phyloP scores from a whole-genome alignment of 1,284 basidiomycete genomes.

The Cryptococcus amylolentus region DNA sequence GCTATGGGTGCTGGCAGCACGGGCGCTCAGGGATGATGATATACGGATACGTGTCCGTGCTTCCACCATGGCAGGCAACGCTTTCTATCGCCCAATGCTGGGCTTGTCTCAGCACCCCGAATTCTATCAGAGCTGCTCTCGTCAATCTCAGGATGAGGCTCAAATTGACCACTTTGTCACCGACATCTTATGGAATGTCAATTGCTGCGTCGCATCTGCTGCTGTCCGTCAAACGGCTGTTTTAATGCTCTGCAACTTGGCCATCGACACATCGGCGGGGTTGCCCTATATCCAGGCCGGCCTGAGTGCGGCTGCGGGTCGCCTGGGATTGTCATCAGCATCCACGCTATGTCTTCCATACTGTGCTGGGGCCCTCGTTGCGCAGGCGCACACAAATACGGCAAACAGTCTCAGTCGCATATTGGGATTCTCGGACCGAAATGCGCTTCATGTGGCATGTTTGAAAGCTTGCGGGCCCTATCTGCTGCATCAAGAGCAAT shows the following conservation, averaged over 20 bases:
- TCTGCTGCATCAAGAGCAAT: neutral
- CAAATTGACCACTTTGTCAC: slow-evolving; percentile 68
- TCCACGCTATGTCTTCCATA: slow-evolving; percentile 72
- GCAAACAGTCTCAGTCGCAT: neutral
- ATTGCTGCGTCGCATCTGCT: slow-evolving; percentile 77
- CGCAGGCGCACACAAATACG: too few species aligned
- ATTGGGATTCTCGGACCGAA: neutral
- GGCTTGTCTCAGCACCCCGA: slow-evolving; percentile 12
- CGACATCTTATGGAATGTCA: slow-evolving; percentile 71
- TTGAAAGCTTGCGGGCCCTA: neutral
- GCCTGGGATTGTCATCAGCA: slow-evolving; percentile 66
- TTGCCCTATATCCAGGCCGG: slow-evolving; percentile 63
- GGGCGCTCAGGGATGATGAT: slow-evolving; percentile 62
- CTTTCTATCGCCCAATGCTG: slow-evolving; percentile 31
- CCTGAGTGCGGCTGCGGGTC: slow-evolving; percentile 60
- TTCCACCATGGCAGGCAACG: slow-evolving; percentile 59
- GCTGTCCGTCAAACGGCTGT: slow-evolving; percentile 78
- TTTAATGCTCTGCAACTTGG: slow-evolving; percentile 76
- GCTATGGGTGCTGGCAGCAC: neutral
- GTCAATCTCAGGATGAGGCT: slow-evolving; percentile 16
- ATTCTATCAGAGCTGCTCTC: slow-evolving; percentile 26
- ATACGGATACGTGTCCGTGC: slow-evolving; percentile 80
- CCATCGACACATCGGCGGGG: slow-evolving; percentile 55
- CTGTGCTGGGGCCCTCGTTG: slow-evolving; percentile 51
- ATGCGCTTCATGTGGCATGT: neutral